Base-by-base conservation (phyloP, 306 rosid genomes). In the Carpinus viminea region DNA sequence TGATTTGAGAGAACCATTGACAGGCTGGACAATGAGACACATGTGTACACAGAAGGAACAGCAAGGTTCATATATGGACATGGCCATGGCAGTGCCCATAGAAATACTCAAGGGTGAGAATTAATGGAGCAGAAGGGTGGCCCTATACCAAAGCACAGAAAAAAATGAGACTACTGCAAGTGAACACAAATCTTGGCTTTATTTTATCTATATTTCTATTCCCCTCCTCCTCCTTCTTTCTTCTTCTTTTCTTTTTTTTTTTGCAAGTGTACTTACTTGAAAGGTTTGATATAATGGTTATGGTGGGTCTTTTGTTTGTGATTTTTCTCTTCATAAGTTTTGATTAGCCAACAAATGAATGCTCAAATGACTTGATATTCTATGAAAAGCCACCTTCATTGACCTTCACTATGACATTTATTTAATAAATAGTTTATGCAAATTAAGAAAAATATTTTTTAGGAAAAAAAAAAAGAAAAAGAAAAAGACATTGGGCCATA, bases 11-110 rank as follows among this genome's bases (percentile, higher is more conserved):
- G 51, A 68, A 54, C 18, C 43, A 43, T 59, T 73, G 31, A 78
- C 92, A 93, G 98, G 85, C 87, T 91, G 80, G 85, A 87, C 84
- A 93, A 85, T 66, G 98, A 93, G 88, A 89, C 98, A 77, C 92
- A 93, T 66, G 92, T 93, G 70, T 93, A 93, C 90, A 93, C 98
- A 26, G 97, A 93, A 82, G 98, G 91, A 79, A 76, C 89, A 45
- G 97, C 98, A 26, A 91, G 92, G 96, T 93, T 93, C 90, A 93
- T 93, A 79, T 85, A 93, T 76, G 98, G 98, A 43, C 91, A 93
- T 83, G 98, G 98, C 47, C 91, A 93, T 83, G 97, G 95, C 38
- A 86, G 80, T 80, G 78, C 83, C 80, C 61, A 77, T 57, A 82
- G 90, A 80, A 89, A 71, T 47, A 85, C 68, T 38, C 77, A 80